Evolutionary conservation across 2,329 filamentous ascomycete species (phyloP).

Genomic region (Aspergillus nomiae): DNA sequence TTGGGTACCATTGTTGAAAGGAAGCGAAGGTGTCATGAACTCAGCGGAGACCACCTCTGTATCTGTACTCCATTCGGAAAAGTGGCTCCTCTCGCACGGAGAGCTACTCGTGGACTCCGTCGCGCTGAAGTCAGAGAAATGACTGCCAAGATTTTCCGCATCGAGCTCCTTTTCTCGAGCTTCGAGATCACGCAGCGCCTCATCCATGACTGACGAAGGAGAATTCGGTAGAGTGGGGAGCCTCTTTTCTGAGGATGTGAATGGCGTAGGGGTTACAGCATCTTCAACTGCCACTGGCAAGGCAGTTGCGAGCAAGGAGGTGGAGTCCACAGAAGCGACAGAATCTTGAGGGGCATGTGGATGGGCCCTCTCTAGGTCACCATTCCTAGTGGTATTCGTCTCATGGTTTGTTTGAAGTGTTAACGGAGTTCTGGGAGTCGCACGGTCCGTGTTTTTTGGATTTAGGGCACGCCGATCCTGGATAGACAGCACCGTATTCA

Average conservation of each 20-base stretch:
- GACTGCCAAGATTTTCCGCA: constrained; percentile 38
- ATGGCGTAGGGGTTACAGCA: constrained; percentile 27
- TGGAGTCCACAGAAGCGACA: constrained; percentile 24
- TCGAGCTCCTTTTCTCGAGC: constrained; percentile 35
- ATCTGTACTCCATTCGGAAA: constrained; percentile 45
- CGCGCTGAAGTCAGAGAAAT: constrained; percentile 45
- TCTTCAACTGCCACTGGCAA: constrained; percentile 20
- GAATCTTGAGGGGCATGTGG: constrained; percentile 9
- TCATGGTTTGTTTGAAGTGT: constrained; percentile 29
- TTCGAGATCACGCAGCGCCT: constrained; percentile 40
- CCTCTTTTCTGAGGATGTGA: constrained; percentile 39
- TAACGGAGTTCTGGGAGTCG: constrained; percentile 30
- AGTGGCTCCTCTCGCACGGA: constrained; percentile 37
- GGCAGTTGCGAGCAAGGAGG: constrained; percentile 24
- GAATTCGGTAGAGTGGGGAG: constrained; percentile 50
- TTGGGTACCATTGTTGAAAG: constrained; percentile 30
- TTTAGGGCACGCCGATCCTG: constrained; percentile 41
- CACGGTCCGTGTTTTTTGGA: constrained; percentile 27
- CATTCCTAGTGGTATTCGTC: constrained; percentile 4
- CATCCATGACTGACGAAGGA: constrained; percentile 48
- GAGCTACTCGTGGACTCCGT: constrained; percentile 34
- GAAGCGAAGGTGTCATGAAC: constrained; percentile 39
- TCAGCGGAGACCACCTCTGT: constrained; percentile 37
- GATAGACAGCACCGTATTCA: constrained; percentile 30
- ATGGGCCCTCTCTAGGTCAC: constrained; percentile 18